Conservation (phyloP, 306 rosid genomes). For the Acacia crassicarpa region DNA sequence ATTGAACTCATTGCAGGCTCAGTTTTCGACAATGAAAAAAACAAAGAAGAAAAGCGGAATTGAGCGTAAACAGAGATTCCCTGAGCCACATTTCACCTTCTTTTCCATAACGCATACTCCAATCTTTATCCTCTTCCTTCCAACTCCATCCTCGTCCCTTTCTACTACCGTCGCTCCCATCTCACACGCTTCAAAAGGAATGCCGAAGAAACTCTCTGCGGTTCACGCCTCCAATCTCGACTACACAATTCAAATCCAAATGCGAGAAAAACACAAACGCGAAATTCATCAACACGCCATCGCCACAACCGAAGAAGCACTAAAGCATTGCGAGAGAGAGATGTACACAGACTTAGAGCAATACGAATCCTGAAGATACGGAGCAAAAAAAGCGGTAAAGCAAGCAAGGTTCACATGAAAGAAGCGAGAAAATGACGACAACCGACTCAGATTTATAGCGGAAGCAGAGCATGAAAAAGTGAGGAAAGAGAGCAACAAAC, state of each 20-base stretch:
- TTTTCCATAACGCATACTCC: constrained; percentile 99
- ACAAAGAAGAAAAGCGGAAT: constrained; percentile 29
- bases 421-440: constrained; percentile 16
- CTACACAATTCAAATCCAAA: background rate
- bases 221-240: constrained; percentile 10
- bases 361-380: constrained; percentile 16
- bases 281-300: background rate
- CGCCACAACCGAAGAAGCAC: background rate
- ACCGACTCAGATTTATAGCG: constrained; percentile 10
- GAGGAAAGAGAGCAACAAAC: background rate
- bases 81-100: constrained; percentile 98
- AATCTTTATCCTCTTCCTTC: constrained; percentile 56
- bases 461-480: constrained; percentile 10
- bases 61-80: constrained; percentile 54
- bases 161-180: constrained; percentile 18
- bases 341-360: background rate
- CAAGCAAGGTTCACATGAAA: constrained; percentile 1
- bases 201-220: constrained; percentile 14
- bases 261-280: constrained; percentile 1
- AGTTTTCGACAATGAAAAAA: constrained; percentile 9
- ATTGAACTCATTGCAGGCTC: constrained; percentile 21
- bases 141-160: constrained; percentile 31
- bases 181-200: background rate
- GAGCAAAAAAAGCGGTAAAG: background rate
- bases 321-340: background rate